Evolutionary conservation across 176 grass and related monocot species (phyloP), one percentile per base, ranked within the genome.

Genomic region (Phoenix dactylifera): DNA sequence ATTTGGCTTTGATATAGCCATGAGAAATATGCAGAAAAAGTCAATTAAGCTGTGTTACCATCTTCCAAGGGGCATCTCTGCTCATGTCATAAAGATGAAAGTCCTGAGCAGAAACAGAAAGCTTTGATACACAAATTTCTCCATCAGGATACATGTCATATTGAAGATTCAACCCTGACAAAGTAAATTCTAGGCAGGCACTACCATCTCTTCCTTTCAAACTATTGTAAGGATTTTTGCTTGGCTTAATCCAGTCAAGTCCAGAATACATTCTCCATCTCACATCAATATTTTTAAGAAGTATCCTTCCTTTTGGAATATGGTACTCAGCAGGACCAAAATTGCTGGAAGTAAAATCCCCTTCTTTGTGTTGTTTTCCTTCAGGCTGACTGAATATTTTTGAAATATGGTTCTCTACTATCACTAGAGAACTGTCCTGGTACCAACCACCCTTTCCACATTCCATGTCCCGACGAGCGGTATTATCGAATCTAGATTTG

Each of bases 101-200:
- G 23, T 98, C 81, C 63, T 76, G 69, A 68, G 85, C 70, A 52
- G 84, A 80, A 57, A 92, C 15, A 4, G 52, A 66, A 81, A 92
- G 59, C 72, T 83, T 98, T 35, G 87, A 91, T 69, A 91, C 68
- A 70, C 64, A 55, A 85, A 87, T 70, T 70, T 83, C 87, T 2
- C 82, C 87, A 80, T 92, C 76, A 76, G 93, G 93, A 85, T 85
- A 92, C 66, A 97, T 70, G 59, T 97, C 76, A 68, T 88, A 85
- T 59, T 84, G 82, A 54, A 97, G 59, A 85, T 68, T 57, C 58
- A 97, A 60, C 63, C 87, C 87, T 44, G 54, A 69, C 51, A 97
- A 18, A 26, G 54, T 69, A 69, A 97, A 80, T 66, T 97, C 93
- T 52, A 97, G 66, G 64, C 59, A 88, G 53, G 73, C 63, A 53